These are phyloP conservation scores for Haberlea rhodopensis DNA, from an alignment of 257 asterid species.

Conservation along the genomic window DNA sequence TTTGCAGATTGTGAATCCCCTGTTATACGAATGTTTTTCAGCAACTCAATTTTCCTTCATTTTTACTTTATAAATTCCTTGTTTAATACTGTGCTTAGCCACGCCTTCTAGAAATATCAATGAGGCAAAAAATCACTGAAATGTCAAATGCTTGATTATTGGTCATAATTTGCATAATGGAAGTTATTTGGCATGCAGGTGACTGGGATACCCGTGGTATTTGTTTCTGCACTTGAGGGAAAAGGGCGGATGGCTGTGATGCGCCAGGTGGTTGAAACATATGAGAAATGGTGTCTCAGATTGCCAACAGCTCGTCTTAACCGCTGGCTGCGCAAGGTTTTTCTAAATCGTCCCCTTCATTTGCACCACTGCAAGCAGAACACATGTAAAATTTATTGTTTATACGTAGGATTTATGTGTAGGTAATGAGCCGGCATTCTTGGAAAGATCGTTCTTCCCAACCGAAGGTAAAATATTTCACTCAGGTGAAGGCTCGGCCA, in stretches of 20 bases:
- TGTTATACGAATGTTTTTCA: background rate
- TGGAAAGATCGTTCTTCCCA: constrained; percentile 94
- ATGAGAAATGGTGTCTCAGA: constrained; percentile 85
- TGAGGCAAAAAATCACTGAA: background rate
- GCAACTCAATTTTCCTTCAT: background rate
- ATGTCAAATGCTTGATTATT: background rate
- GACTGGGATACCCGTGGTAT: constrained; percentile 78
- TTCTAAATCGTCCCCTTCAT: constrained; percentile 15
- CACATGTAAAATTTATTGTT: background rate
- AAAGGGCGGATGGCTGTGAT: constrained; percentile 65
- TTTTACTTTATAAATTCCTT: background rate
- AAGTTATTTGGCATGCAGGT: constrained; percentile 44
- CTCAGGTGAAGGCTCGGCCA: constrained; percentile 96
- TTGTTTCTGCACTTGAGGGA: constrained; percentile 91
- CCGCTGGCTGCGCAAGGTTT: constrained; percentile 88
- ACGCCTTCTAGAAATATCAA: background rate
- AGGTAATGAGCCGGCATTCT: constrained; percentile 97
- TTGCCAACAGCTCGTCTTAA: constrained; percentile 87
- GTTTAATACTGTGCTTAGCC: background rate
- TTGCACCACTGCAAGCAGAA: background rate
- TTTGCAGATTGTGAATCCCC: background rate
- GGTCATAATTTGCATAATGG: constrained; percentile 1
- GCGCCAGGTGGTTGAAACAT: constrained; percentile 73
- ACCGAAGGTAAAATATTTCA: constrained; percentile 91
- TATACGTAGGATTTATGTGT: constrained; percentile 11